phyloP scores from a whole-genome alignment of 306 rosid genomes.

The Dryas octopetala region DNA sequence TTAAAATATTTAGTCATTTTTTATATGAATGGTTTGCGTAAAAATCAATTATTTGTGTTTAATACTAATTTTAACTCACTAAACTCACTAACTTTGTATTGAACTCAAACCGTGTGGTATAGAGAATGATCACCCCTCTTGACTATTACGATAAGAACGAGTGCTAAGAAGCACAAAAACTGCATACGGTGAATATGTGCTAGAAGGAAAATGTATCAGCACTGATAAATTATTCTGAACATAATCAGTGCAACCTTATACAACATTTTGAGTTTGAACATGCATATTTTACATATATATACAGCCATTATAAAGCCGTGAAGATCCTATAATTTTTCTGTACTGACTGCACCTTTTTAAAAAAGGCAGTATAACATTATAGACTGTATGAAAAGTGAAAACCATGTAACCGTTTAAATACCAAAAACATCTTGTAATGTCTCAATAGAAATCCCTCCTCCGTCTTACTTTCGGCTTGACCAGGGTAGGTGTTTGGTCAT shows the following conservation, averaged over 20 bases:
- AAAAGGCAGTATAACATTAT: neutral
- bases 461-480: neutral
- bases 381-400: neutral
- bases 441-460: neutral
- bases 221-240: no score
- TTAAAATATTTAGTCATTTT: no score
- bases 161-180: no score
- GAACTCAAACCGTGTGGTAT: no score
- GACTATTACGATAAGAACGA: no score
- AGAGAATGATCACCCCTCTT: no score
- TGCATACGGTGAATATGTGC: no score
- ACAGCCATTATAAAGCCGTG: neutral
- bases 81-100: no score
- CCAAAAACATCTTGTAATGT: neutral
- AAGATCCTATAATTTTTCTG: neutral
- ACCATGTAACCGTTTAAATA: neutral
- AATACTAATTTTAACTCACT: no score
- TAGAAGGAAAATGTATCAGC: no score
- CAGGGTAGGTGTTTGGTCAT: slow-evolving; percentile 36
- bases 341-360: neutral
- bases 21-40: no score
- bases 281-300: neutral
- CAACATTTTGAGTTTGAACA: neutral
- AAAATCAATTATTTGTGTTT: no score
- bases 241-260: neutral